Percentiles rank a stretch among this genome's conserved stretches.
phyloP scores from a whole-genome alignment of 106 monocot species.

The Allium fistulosum region DNA sequence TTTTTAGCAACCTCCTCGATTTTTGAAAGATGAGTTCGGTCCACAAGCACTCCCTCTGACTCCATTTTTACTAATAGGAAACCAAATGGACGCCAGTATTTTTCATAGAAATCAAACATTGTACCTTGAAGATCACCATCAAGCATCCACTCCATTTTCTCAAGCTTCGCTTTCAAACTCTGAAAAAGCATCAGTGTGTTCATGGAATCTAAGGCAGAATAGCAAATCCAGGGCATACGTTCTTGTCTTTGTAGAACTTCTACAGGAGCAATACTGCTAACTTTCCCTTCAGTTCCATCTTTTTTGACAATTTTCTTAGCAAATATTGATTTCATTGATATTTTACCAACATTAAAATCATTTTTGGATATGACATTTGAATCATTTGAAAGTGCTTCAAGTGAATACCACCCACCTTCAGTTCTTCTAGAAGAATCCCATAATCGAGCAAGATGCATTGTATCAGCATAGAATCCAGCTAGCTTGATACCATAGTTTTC shows the following conservation, averaged over 20 bases:
- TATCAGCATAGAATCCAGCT: conserved; percentile 98
- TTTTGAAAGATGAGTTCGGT: conserved; percentile 64
- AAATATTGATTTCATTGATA: conserved; percentile 93
- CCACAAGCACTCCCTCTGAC: conserved; percentile 83
- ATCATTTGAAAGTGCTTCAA: conserved; percentile 87
- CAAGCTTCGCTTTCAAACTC: conserved; percentile 63
- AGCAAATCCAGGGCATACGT: conserved; percentile 76
- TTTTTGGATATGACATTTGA: conserved; percentile 37
- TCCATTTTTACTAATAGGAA: conserved; percentile 84
- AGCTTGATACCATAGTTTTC: conserved; percentile 79
- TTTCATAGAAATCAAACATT: conserved; percentile 91
- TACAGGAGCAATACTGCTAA: conserved; percentile 54
- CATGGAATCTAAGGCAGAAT: conserved; percentile 90
- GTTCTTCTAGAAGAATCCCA: conserved; percentile 86
- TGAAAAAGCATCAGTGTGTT: conserved; percentile 59
- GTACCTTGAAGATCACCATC: conserved; percentile 37
- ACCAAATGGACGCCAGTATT: conserved; percentile 95
- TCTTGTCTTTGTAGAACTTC: conserved; percentile 85
- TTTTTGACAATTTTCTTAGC: conserved; percentile 88
- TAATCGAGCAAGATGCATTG: conserved; percentile 97
- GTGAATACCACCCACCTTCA: conserved; percentile 96
- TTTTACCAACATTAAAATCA: conserved; percentile 55
- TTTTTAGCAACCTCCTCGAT: conserved; percentile 76
- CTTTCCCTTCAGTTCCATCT: conserved; percentile 80
- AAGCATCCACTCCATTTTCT: conserved; percentile 40